Percentiles rank a stretch among this genome's conserved stretches.
These are phyloP conservation scores for Aspergillus tubingensis DNA, from an alignment of 2,329 filamentous ascomycete genomes.

Conservation along the genomic window DNA sequence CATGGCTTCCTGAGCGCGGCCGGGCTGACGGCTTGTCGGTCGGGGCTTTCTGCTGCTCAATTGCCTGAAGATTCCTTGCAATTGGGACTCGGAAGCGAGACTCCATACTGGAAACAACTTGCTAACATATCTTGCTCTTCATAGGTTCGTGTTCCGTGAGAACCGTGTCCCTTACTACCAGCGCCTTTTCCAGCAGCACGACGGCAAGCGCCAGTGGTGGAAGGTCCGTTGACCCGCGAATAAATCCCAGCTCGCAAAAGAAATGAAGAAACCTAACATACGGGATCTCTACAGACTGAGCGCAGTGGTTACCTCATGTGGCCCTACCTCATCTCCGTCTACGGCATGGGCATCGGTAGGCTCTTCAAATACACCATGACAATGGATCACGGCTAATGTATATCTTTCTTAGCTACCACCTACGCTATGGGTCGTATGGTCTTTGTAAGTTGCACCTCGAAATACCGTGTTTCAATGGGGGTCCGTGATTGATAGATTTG, in stretches of 20 bases:
- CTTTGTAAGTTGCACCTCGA: constrained; percentile 38
- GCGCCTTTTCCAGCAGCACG: constrained; percentile 65
- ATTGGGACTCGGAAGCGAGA: constrained; percentile 11
- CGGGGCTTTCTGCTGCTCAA: constrained; percentile 17
- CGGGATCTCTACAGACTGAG: constrained; percentile 46
- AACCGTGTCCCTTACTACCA: constrained; percentile 70
- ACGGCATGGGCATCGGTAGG: constrained; percentile 52
- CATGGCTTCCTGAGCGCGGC: constrained; percentile 11
- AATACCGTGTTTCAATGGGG: not conserved
- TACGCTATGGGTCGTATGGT: constrained; percentile 50
- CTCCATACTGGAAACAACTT: not conserved
- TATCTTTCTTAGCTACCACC: constrained; percentile 31
- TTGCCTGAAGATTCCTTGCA: constrained; percentile 16
- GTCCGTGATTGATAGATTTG: not conserved
- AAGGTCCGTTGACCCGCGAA: constrained; percentile 57
- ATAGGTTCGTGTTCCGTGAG: constrained; percentile 61
- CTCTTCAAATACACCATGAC: constrained; percentile 11
- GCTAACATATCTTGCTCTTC: constrained; percentile 22
- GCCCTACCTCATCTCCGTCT: constrained; percentile 60
- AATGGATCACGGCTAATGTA: constrained; percentile 9
- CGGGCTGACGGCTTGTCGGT: constrained; percentile 22
- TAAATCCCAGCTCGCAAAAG: not conserved
- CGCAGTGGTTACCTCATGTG: constrained; percentile 61
- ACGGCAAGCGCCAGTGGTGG: constrained; percentile 67
- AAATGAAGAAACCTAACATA: not conserved